A percentile compares a stretch with the other conserved stretches of the same genome.
Conservation (phyloP, 2,329 filamentous ascomycete species). For the Aspergillus fumigatiaffinis region DNA sequence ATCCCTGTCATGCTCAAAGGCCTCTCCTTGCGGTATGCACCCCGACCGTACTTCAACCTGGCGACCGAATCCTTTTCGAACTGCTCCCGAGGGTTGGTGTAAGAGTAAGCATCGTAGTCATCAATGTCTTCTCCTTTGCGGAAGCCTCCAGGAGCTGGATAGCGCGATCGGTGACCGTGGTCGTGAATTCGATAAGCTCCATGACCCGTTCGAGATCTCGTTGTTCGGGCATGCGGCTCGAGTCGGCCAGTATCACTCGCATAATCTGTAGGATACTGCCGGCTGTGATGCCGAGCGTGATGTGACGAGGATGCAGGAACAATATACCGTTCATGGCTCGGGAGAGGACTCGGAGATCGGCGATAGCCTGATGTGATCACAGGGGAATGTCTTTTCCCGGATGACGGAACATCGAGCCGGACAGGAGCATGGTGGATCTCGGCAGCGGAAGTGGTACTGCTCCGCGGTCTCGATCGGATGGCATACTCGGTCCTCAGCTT, state of each 20-base stretch:
- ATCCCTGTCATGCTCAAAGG: conserved; percentile 39
- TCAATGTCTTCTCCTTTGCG: conserved; percentile 38
- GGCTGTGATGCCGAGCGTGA: conserved; percentile 26
- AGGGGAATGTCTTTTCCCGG: conserved; percentile 20
- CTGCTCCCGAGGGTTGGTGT: conserved; percentile 45
- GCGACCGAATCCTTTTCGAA: conserved; percentile 44
- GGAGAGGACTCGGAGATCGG: conserved; percentile 30
- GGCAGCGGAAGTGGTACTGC: conserved; percentile 29
- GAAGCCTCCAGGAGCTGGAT: conserved; percentile 26
- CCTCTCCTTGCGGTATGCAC: conserved; percentile 24
- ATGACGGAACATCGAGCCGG: conserved; percentile 26
- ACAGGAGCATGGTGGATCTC: conserved; percentile 25
- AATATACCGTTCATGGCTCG: conserved; percentile 32
- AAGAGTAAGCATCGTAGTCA: conserved; percentile 43
- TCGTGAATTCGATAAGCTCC: conserved; percentile 24
- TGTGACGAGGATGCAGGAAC: conserved; percentile 28
- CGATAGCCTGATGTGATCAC: conserved; percentile 27
- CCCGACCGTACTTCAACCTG: conserved; percentile 28
- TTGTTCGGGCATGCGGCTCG: conserved; percentile 17
- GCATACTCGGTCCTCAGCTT: conserved; percentile 37
- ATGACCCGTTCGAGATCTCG: conserved; percentile 18
- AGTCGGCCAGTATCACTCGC: conserved; percentile 34
- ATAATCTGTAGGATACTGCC: conserved; percentile 32
- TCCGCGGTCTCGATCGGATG: conserved; percentile 34
- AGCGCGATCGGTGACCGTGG: conserved; percentile 21